These are phyloP conservation scores for Sarocladium strictum DNA, from an alignment of 2,329 filamentous ascomycete species.

Conservation along the genomic window DNA sequence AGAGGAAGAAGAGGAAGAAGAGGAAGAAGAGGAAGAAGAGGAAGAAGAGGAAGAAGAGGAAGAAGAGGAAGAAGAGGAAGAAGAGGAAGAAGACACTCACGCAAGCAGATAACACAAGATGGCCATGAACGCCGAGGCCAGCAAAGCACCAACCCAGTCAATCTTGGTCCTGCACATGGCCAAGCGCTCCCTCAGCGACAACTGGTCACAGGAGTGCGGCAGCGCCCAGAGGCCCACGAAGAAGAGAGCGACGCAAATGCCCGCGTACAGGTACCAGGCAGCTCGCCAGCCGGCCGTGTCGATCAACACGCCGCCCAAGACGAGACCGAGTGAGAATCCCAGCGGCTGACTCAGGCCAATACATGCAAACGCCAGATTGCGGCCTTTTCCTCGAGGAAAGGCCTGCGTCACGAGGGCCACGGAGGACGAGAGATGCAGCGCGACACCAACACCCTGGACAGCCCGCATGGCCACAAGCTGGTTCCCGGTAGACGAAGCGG, in stretches of 20 bases:
- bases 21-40: too few species aligned
- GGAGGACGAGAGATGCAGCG: conserved; percentile 28
- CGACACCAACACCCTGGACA: conserved; percentile 29
- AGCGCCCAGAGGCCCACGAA: conserved; percentile 28
- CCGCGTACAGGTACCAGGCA: conserved; percentile 35
- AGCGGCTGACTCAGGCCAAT: conserved; percentile 39
- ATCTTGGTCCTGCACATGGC: not conserved
- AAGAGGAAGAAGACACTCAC: conserved; percentile 6
- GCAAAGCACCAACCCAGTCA: conserved; percentile 13
- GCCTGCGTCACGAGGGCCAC: conserved; percentile 27
- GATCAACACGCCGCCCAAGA: conserved; percentile 41
- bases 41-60: too few species aligned
- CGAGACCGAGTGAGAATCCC: conserved; percentile 43
- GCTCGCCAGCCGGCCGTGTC: conserved; percentile 41
- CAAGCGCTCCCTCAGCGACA: conserved; percentile 12
- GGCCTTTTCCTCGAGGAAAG: conserved; percentile 22
- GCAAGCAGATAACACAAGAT: conserved; percentile 12
- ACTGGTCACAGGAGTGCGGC: conserved; percentile 19
- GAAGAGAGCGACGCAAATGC: conserved; percentile 28
- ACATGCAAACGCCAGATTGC: conserved; percentile 36
- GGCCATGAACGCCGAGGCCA: conserved; percentile 12
- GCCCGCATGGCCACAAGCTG: conserved; percentile 31
- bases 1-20: too few species aligned
- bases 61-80: conserved; percentile 9
- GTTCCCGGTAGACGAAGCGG: conserved; percentile 20